Percentiles rank a stretch among this genome's conserved stretches.
These are phyloP conservation scores for Cercospora zeina DNA, from an alignment of 2,329 filamentous ascomycete genomes.

Conservation along the genomic window DNA sequence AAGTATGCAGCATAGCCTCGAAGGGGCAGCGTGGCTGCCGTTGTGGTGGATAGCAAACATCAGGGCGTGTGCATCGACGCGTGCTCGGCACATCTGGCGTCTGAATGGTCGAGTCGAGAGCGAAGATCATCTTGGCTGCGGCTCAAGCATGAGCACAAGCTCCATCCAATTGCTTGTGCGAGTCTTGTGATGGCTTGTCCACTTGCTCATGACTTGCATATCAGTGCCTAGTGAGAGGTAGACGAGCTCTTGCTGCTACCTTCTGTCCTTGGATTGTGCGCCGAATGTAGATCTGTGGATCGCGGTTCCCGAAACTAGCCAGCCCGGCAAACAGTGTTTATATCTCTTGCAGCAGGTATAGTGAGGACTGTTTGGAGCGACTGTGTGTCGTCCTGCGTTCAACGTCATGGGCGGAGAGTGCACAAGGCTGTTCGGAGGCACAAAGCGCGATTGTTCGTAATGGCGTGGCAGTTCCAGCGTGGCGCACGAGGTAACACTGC, in stretches of 20 bases:
- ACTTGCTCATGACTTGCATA: background rate
- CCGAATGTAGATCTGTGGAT: conserved; percentile 5
- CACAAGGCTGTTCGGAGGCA: background rate
- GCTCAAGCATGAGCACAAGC: conserved; percentile 24
- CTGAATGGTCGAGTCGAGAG: conserved; percentile 2
- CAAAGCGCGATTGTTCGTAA: too few relatives aligned
- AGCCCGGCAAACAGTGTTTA: background rate
- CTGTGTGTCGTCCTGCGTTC: background rate
- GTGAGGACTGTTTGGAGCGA: background rate
- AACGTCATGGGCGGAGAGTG: background rate
- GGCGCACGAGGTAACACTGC: background rate
- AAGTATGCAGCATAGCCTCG: background rate
- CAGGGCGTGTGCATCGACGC: background rate
- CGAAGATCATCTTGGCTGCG: conserved; percentile 14
- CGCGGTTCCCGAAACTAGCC: background rate
- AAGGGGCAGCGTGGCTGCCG: conserved; percentile 1
- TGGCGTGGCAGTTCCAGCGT: too few relatives aligned
- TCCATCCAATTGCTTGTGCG: conserved; percentile 12
- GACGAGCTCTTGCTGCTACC: conserved; percentile 9
- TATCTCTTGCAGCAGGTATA: background rate
- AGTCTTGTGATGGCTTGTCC: conserved; percentile 20
- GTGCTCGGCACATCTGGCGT: conserved; percentile 4
- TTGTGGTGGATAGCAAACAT: conserved; percentile 7
- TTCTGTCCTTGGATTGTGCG: conserved; percentile 2
- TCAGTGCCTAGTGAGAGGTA: background rate